Evolutionary conservation across 345 rosid genomes (phyloP), one percentile per base, ranked within the genome.

Genomic region (Mercurialis annua): DNA sequence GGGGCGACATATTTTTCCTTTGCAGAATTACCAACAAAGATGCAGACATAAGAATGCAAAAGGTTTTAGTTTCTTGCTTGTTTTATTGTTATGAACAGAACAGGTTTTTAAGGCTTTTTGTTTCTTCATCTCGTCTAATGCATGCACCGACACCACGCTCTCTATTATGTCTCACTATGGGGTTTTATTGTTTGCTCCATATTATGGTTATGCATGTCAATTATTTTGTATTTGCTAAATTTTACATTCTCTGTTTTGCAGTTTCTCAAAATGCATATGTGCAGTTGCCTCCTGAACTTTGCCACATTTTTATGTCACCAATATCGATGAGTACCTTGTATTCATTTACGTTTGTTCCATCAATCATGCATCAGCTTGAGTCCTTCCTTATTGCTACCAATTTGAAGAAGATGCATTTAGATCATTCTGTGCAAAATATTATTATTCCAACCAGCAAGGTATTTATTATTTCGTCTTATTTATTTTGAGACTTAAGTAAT

Each of bases 221-320:
- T 38, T 50, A 3, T 24, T 8, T 18, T 51, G 46, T 14, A n/a
- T 51, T 23, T 53, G 10, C n/a, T 54, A 8, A 44, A 20, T 56
- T 59, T 36, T 57, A 11, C 48, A 3, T 38, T 56, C 5, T 10
- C 42, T 66, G 31, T n/a, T 36, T 50, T 77, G 88, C 83, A 91
- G 98, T 70, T 47, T 59, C 83, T 4, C 78, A 70, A 51, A 77
- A 65, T 10, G 73, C 76, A 61, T 71, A 26, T 44, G 89, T 91
- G 49, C 85, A 91, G 75, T 77, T 94, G 84, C 99, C 98, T 59
- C 92, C 99, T 59, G 99, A 94, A 68, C 83, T 94, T 1, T 94
- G 97, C 80, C 29, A 40, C 8, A 55, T 91, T 42, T 31, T 91
- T 23, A 68, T 87, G 73, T 75, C 95, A 44, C 89, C 96, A 2